Conservation (phyloP, 2,329 filamentous ascomycete genomes). For the Dactylella cylindrospora region DNA sequence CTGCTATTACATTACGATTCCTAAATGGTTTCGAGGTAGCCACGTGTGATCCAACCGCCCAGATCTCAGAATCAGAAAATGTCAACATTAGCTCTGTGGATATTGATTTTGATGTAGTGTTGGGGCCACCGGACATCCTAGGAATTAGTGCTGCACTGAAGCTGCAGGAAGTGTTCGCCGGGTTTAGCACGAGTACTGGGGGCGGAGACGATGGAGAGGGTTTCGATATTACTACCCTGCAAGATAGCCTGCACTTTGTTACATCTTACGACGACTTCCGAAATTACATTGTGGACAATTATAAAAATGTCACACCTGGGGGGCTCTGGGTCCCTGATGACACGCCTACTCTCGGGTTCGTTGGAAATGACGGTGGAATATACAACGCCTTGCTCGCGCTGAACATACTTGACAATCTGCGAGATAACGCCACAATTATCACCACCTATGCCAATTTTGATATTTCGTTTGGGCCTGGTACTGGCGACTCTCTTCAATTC, state of each 20-base stretch:
- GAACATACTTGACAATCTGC: conserved; percentile 66
- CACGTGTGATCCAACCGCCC: conserved; percentile 59
- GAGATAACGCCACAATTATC: conserved; percentile 68
- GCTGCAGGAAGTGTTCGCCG: conserved; percentile 21
- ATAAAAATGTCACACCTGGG: conserved; percentile 71
- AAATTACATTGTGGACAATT: conserved; percentile 63
- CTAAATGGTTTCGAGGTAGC: conserved; percentile 61
- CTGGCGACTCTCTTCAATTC: conserved; percentile 74
- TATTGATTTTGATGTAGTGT: conserved; percentile 31
- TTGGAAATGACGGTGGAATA: conserved; percentile 62
- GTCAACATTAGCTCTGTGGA: conserved; percentile 35
- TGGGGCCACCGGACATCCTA: conserved; percentile 23
- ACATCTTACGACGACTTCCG: conserved; percentile 70
- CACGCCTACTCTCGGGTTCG: conserved; percentile 68
- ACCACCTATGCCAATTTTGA: conserved; percentile 76
- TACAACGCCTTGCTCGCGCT: conserved; percentile 63
- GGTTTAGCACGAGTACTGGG: conserved; percentile 5
- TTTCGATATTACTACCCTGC: conserved; percentile 46
- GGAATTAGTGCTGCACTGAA: conserved; percentile 23
- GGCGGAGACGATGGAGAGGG: background rate
- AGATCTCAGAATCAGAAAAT: conserved; percentile 47
- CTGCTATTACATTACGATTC: conserved; percentile 76
- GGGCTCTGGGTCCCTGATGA: conserved; percentile 73
- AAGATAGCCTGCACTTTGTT: conserved; percentile 58
- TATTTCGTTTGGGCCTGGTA: conserved; percentile 65